Evolutionary conservation across 2,329 filamentous ascomycete genomes (phyloP).

Genomic region (Phialophora verrucosa): DNA sequence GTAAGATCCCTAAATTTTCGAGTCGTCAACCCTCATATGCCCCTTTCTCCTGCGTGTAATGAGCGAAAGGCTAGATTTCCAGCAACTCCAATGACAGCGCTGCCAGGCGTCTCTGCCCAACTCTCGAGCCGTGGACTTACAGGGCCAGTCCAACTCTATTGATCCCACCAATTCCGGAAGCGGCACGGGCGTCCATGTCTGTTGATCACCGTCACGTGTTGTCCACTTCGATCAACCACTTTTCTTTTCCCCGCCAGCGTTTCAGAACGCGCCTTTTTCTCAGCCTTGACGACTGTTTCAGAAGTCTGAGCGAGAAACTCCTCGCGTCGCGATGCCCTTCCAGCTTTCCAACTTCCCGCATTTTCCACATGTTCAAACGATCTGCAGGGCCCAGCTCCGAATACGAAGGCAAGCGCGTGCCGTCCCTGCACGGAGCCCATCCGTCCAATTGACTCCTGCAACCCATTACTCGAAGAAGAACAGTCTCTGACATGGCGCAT

Average conservation of each 20-base stretch:
- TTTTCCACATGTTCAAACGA: conserved; percentile 7
- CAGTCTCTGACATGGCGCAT: neutral
- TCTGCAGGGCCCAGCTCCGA: conserved; percentile 9
- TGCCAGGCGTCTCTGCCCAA: neutral
- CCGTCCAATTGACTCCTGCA: conserved; percentile 13
- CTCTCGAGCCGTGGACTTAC: neutral
- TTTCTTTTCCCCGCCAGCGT: conserved; percentile 10
- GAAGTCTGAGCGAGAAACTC: conserved; percentile 15
- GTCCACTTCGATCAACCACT: neutral
- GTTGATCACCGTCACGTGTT: conserved; percentile 11
- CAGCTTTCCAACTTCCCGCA: neutral
- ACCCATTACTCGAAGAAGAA: conserved; percentile 24
- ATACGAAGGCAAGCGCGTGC: neutral
- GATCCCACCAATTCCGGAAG: conserved; percentile 21
- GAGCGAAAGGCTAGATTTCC: neutral
- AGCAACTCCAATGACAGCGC: conserved; percentile 7
- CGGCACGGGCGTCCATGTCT: conserved; percentile 11
- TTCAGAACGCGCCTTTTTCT: conserved; percentile 17
- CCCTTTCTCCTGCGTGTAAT: conserved; percentile 19
- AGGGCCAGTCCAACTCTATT: conserved; percentile 11
- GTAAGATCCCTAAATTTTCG: neutral
- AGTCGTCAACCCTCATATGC: neutral
- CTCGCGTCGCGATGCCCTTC: conserved; percentile 10
- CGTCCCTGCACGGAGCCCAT: neutral
- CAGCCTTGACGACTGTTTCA: conserved; percentile 22